Conservation (phyloP, 2,329 filamentous ascomycete genomes). For the Claviceps citrina region DNA sequence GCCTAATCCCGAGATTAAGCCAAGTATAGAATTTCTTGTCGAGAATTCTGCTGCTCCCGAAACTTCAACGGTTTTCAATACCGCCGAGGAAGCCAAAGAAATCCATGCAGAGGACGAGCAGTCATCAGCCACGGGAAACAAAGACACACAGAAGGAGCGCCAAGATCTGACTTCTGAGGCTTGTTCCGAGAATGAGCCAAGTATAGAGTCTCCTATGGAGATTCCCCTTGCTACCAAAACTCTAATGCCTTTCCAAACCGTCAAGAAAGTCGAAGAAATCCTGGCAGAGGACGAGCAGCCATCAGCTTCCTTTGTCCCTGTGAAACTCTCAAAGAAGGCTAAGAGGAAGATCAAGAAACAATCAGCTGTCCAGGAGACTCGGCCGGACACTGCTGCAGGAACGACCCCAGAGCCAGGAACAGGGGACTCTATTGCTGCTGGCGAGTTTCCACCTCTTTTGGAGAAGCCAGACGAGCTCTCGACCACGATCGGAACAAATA, state of each 20-base stretch:
- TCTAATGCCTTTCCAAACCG: not conserved
- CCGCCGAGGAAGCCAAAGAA: too few relatives aligned
- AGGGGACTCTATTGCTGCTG: not conserved
- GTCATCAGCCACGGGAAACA: too few relatives aligned
- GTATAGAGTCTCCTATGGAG: not conserved
- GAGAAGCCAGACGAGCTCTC: conserved; percentile 7
- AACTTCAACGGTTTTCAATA: too few relatives aligned
- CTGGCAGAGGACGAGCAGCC: conserved; percentile 1
- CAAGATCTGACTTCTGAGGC: conserved; percentile 2
- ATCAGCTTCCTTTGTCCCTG: conserved; percentile 6
- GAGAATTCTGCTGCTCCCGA: too few relatives aligned
- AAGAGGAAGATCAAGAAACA: conserved; percentile 21
- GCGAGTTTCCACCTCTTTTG: not conserved
- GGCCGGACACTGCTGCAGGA: conserved; percentile 4
- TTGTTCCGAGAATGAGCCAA: not conserved
- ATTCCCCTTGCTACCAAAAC: not conserved
- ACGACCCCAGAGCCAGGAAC: not conserved
- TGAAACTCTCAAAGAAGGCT: conserved; percentile 20
- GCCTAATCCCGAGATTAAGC: too few relatives aligned
- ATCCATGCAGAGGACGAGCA: too few relatives aligned
- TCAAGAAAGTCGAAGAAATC: not conserved
- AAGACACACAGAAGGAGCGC: conserved; percentile 9
- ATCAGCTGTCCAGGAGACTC: conserved; percentile 8
- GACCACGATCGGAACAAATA: conserved; percentile 3
- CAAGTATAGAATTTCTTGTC: too few relatives aligned